Evolutionary conservation across 2,329 filamentous ascomycete species (phyloP).

Genomic region (Curvularia verruculosa): DNA sequence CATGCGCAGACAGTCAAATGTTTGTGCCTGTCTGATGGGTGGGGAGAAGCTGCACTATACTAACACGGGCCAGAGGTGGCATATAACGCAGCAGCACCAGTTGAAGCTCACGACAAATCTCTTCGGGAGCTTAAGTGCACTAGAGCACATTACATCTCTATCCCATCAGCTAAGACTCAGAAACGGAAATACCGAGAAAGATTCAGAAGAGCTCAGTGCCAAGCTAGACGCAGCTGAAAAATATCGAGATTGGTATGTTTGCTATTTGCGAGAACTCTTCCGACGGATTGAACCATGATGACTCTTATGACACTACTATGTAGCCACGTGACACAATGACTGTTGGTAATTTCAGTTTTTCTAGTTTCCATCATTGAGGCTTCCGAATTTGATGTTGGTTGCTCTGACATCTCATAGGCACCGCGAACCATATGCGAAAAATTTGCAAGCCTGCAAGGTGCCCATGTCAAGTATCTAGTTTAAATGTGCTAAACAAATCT

Average conservation of each 20-base stretch:
- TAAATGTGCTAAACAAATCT: not conserved
- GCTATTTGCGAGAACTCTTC: not conserved
- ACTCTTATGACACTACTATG: not conserved
- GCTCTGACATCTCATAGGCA: not conserved
- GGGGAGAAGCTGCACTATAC: not conserved
- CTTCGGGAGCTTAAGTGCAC: not conserved
- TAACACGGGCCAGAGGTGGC: conserved; percentile 1
- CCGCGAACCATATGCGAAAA: not conserved
- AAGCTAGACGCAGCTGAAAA: not conserved
- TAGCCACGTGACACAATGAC: not conserved
- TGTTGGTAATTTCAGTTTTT: no score
- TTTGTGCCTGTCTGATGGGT: not conserved
- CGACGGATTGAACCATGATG: not conserved
- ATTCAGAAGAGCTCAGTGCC: not conserved
- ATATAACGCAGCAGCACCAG: conserved; percentile 1
- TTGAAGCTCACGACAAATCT: not conserved
- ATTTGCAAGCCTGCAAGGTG: not conserved
- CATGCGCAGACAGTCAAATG: not conserved
- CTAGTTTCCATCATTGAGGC: not conserved
- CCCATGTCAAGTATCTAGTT: not conserved
- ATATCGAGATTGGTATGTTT: conserved; percentile 1
- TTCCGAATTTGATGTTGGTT: not conserved
- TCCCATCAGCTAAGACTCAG: not conserved
- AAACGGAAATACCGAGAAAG: not conserved
- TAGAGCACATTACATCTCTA: not conserved